Percentiles rank a stretch among this genome's conserved stretches.
Conservation (phyloP, 1,284 basidiomycete genomes). For the Moniliella sp. region DNA sequence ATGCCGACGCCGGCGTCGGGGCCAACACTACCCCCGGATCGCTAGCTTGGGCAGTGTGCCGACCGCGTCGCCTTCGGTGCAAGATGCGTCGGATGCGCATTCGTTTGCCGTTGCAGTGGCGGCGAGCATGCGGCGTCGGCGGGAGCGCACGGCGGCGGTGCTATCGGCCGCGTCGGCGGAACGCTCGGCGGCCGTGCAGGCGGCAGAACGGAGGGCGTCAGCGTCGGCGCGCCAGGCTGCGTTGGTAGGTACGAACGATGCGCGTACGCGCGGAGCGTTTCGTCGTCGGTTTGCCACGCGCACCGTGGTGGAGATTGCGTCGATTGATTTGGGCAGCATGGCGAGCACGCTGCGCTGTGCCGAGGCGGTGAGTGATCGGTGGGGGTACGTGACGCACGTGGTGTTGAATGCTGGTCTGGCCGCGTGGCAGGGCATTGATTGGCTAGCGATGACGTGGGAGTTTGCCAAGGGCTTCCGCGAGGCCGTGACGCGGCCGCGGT, state of each 20-base stretch:
- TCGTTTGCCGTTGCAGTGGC: no score
- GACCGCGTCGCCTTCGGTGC: no score
- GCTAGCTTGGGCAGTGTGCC: no score
- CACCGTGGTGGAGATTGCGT: conserved; percentile 25
- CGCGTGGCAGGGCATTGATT: conserved; percentile 28
- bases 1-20: conserved; percentile 14
- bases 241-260: conserved; percentile 3
- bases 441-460: conserved; percentile 19
- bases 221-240: no score
- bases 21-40: conserved; percentile 11
- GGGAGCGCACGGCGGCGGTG: conserved; percentile 10
- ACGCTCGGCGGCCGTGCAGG: no score
- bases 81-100: no score
- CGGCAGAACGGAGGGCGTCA: not conserved
- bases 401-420: conserved; percentile 32
- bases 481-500: conserved; percentile 29
- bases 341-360: conserved; percentile 24
- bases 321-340: conserved; percentile 29
- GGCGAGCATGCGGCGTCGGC: conserved; percentile 4
- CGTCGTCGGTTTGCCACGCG: conserved; percentile 20
- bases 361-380: conserved; percentile 11
- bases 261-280: conserved; percentile 16
- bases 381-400: conserved; percentile 27
- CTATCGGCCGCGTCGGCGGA: conserved; percentile 4
- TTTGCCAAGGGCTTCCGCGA: conserved; percentile 21